Conservation (phyloP, 805 yeast species). For the Candida schatavii region DNA sequence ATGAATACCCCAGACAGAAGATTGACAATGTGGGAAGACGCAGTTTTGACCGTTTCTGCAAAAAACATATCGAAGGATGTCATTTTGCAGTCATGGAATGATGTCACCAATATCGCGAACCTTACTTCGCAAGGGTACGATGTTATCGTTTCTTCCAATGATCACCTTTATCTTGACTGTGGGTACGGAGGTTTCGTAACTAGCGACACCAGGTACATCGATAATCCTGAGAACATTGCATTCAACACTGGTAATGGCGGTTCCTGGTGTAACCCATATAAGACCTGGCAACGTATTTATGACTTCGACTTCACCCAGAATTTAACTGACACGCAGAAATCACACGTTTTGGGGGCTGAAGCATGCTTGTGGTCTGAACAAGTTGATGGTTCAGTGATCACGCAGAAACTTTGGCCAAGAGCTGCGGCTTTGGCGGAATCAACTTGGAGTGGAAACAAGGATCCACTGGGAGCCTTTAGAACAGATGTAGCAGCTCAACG, state of each 20-base stretch:
- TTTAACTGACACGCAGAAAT: constrained; percentile 25
- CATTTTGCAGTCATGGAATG: constrained; percentile 36
- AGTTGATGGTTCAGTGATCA: constrained; percentile 28
- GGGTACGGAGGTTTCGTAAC: constrained; percentile 38
- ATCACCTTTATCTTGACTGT: constrained; percentile 38
- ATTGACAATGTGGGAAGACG: constrained; percentile 43
- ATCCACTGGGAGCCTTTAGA: constrained; percentile 25
- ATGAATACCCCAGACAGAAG: constrained; percentile 17
- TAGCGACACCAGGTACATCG: constrained; percentile 33
- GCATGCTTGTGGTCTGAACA: constrained; percentile 41
- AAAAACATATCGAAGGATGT: constrained; percentile 26
- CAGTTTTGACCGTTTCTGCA: constrained; percentile 21
- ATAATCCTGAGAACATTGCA: constrained; percentile 15
- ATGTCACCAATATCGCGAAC: constrained; percentile 18
- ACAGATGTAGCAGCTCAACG: constrained; percentile 29
- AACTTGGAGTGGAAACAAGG: constrained; percentile 41
- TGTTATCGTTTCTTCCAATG: constrained; percentile 33
- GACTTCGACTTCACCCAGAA: constrained; percentile 29
- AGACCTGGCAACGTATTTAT: constrained; percentile 43
- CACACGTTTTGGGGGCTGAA: constrained; percentile 37
- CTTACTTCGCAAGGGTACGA: constrained; percentile 34
- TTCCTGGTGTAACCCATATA: constrained; percentile 43
- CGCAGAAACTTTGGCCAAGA: constrained; percentile 37
- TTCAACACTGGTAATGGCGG: constrained; percentile 33
- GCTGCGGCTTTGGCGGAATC: constrained; percentile 41